Base-by-base conservation (phyloP, 2,329 filamentous ascomycete genomes). In the Microsporum canis region DNA sequence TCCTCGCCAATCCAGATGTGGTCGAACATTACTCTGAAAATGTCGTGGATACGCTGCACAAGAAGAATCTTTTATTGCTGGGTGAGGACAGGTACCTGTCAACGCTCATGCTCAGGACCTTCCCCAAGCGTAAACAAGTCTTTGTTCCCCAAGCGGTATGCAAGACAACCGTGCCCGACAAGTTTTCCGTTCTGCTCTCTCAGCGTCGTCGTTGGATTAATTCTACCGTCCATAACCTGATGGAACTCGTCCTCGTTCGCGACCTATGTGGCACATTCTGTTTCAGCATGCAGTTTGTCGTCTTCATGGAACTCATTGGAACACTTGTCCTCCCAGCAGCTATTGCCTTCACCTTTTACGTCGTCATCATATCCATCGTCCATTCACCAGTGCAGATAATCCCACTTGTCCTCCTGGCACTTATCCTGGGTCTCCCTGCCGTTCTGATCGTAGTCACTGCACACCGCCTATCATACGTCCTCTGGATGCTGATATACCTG, bases 1-100 rank as follows among this genome's bases (percentile, higher is more conserved):
- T 99, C 70, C 83, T 99, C 65, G 94, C 94, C 68, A 99, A 99
- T 73, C 95, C 95, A 2, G 95, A 99, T 71, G 89, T 99, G 49
- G 95, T 99, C 55, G 94, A 99, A 77, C 94, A 99, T 76, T 99
- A 99, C 76, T 97, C 94, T 0, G 94, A 99, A 76, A 99, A 99
- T 68, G 91, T 99, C 60, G 94, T 99, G 47, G 94, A 99, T 73
- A 99, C 94, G 17, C 79, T 99, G 66, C 94, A 99, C 80, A 95
- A 94, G 81, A 96, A 96, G 85, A 96, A 96, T 71, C 74, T 96
- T 73, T 82, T 96, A 58, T 81, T 96, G 38, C 83, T 96, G 1
- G 91, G 91, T 70, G 91, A 96, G 77, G 91, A 96, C 83, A 89
- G 91, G 67, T 96, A 95, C 73, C 80, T 99, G 64, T 95, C 91